phyloP scores from a whole-genome alignment of 177 flowering plant genomes.

The Vitis hybrid region DNA sequence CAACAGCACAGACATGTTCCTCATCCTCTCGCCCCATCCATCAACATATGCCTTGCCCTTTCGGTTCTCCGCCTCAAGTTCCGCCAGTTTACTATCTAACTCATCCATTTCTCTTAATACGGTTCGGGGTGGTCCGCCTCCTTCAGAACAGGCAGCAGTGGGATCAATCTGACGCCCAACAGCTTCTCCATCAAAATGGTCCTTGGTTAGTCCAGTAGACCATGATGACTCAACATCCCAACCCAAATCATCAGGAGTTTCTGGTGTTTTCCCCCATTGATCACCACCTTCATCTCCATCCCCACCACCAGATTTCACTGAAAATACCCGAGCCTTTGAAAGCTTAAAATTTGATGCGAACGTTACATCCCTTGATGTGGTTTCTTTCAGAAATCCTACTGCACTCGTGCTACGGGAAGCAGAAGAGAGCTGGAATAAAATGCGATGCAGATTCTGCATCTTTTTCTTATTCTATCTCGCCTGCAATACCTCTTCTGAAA shows the following conservation, averaged over 20 bases:
- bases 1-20: constrained; percentile 47
- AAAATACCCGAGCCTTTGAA: constrained; percentile 11
- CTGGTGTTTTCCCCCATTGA: constrained; percentile 18
- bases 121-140: background rate
- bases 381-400: constrained; percentile 1
- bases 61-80: constrained; percentile 43
- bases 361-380: background rate
- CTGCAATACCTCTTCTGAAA: too few species aligned
- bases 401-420: constrained; percentile 10
- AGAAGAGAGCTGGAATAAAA: constrained; percentile 18
- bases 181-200: constrained; percentile 74
- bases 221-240: constrained; percentile 64
- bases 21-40: constrained; percentile 51
- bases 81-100: constrained; percentile 27
- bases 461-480: background rate
- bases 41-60: constrained; percentile 45
- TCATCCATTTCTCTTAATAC: constrained; percentile 16
- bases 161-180: constrained; percentile 45
- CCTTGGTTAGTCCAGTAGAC: constrained; percentile 84
- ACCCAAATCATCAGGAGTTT: constrained; percentile 27
- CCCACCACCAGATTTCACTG: constrained; percentile 20
- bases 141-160: background rate
- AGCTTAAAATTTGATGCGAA: background rate
- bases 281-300: constrained; percentile 18
- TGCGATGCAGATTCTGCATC: constrained; percentile 26